A percentile compares a stretch with the other conserved stretches of the same genome.
These are phyloP conservation scores for Litsea cubeba DNA, from an alignment of 164 flowering plant genomes.

Conservation along the genomic window DNA sequence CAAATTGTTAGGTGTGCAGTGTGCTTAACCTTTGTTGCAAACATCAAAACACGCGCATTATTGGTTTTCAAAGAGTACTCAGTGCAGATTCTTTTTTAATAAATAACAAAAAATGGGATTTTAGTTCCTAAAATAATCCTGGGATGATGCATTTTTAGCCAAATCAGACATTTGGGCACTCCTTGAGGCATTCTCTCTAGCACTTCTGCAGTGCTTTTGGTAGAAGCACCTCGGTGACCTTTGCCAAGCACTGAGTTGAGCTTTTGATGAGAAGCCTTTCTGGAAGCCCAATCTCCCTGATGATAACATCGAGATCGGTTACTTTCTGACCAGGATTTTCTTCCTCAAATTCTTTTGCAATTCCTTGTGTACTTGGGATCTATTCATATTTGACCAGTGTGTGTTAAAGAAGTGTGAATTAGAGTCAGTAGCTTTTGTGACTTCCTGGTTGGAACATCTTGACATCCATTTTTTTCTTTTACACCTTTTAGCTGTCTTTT, in stretches of 20 bases:
- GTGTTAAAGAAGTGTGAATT: neutral
- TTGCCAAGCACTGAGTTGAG: slow-evolving; percentile 12
- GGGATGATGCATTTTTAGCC: slow-evolving; percentile 29
- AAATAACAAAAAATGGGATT: no score
- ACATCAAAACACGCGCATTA: neutral
- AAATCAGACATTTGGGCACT: slow-evolving; percentile 26
- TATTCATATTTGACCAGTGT: neutral
- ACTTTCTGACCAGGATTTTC: slow-evolving; percentile 14
- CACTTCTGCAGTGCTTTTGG: slow-evolving; percentile 3
- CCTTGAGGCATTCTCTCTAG: slow-evolving; percentile 15
- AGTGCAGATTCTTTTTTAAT: neutral
- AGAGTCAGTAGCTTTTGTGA: neutral
- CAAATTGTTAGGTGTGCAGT: neutral
- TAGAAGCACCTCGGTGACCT: slow-evolving; percentile 11
- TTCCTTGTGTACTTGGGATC: neutral
- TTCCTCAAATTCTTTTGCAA: neutral
- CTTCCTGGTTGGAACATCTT: neutral
- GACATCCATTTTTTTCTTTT: neutral
- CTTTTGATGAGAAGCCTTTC: slow-evolving; percentile 14
- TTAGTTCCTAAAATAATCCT: neutral
- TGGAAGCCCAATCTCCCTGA: slow-evolving; percentile 11
- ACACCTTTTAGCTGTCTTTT: neutral
- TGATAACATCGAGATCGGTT: slow-evolving; percentile 27
- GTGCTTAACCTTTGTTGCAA: neutral
- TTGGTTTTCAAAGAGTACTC: no score